phyloP scores from a whole-genome alignment of 2,329 filamentous ascomycete genomes.

The Sporothrix humicola region DNA sequence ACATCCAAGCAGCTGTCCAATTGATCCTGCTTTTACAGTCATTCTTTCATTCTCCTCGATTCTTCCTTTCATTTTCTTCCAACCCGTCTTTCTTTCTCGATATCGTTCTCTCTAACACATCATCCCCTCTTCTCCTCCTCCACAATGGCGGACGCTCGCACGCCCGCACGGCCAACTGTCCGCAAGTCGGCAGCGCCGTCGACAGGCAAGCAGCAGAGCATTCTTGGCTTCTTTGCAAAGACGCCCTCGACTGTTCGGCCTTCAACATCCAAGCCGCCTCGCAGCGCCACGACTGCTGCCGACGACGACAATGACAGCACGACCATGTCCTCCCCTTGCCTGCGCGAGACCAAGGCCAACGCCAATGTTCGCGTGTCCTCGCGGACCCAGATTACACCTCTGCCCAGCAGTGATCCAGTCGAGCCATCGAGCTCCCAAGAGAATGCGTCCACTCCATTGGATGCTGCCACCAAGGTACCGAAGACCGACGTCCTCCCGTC shows the following conservation, averaged over 20 bases:
- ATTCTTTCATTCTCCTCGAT: background rate
- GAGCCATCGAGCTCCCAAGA: conserved; percentile 72
- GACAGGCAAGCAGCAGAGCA: conserved; percentile 68
- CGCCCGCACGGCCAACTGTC: conserved; percentile 46
- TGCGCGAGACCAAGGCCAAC: conserved; percentile 57
- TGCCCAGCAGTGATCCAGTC: conserved; percentile 78
- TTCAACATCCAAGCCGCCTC: conserved; percentile 35
- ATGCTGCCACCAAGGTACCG: conserved; percentile 53
- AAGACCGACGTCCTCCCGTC: conserved; percentile 54
- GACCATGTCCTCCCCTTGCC: conserved; percentile 46
- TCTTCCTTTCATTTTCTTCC: background rate
- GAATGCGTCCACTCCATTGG: conserved; percentile 59
- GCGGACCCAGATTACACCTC: conserved; percentile 65
- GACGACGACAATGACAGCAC: conserved; percentile 35
- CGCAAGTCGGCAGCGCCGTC: conserved; percentile 55
- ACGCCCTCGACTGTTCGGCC: conserved; percentile 42
- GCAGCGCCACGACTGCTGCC: conserved; percentile 38
- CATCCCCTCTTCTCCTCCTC: background rate
- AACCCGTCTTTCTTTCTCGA: background rate
- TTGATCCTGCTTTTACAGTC: background rate
- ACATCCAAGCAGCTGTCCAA: background rate
- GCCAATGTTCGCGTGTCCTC: conserved; percentile 50
- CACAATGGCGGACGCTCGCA: conserved; percentile 45
- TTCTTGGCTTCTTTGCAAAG: conserved; percentile 81
- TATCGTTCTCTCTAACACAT: background rate